Conservation (phyloP, 2,329 filamentous ascomycete genomes). For the Zarea fungicola region DNA sequence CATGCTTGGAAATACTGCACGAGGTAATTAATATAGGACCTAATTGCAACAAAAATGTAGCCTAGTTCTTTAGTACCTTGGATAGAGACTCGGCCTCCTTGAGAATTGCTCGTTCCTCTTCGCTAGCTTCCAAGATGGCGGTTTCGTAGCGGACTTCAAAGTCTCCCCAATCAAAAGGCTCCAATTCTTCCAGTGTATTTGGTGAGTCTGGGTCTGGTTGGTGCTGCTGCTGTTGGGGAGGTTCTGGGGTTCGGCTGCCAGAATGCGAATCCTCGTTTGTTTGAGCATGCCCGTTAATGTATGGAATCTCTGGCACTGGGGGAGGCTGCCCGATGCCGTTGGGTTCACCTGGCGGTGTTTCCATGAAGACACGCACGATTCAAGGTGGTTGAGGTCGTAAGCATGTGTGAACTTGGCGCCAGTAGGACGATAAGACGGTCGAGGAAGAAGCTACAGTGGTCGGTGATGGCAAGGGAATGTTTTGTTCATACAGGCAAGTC, state of each 20-base stretch:
- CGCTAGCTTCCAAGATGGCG: conserved; percentile 57
- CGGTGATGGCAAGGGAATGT: too few relatives aligned
- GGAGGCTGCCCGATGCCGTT: conserved; percentile 3
- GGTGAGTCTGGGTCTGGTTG: conserved; percentile 1
- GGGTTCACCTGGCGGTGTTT: not conserved
- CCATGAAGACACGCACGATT: too few relatives aligned
- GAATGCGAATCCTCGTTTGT: not conserved
- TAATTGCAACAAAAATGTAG: too few relatives aligned
- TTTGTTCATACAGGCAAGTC: too few relatives aligned
- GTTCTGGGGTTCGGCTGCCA: not conserved
- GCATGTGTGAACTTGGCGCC: too few relatives aligned
- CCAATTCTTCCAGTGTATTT: conserved; percentile 3
- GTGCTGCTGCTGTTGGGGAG: not conserved
- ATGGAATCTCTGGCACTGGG: not conserved
- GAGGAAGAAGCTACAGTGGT: too few relatives aligned
- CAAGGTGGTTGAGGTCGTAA: too few relatives aligned
- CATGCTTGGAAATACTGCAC: conserved; percentile 71
- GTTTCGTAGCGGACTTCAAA: conserved; percentile 65
- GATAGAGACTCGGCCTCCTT: conserved; percentile 64
- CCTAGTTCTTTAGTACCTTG: too few relatives aligned
- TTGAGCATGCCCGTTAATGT: conserved; percentile 3
- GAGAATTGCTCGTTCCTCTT: conserved; percentile 59
- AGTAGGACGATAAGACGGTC: too few relatives aligned
- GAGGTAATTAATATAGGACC: conserved; percentile 3
- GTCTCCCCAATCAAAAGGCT: conserved; percentile 68